phyloP scores from a whole-genome alignment of 306 rosid genomes.

The Coriaria nepalensis region DNA sequence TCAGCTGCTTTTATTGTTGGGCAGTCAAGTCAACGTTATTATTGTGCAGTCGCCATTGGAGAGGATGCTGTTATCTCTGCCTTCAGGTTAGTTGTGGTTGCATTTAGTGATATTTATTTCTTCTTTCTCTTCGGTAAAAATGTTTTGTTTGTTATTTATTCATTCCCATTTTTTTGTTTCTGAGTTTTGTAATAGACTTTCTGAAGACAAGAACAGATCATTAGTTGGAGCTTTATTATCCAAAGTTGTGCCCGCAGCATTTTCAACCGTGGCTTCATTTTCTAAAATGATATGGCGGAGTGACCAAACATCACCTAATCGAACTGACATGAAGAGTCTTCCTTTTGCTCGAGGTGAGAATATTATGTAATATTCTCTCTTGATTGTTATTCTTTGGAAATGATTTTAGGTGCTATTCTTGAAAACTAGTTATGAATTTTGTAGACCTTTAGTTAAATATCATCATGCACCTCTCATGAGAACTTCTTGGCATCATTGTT shows the following conservation, averaged over 20 bases:
- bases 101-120: constrained; percentile 5
- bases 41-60: constrained; percentile 88
- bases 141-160: constrained; percentile 2
- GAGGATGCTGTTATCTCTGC: constrained; percentile 95
- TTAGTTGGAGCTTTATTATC: constrained; percentile 85
- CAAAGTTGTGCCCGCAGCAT: constrained; percentile 82
- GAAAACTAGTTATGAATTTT: background rate
- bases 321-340: constrained; percentile 50
- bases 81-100: constrained; percentile 50
- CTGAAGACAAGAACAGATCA: constrained; percentile 82
- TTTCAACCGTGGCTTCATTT: constrained; percentile 79
- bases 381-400: no score
- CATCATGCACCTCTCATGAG: background rate
- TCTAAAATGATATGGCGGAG: constrained; percentile 84
- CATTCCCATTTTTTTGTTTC: constrained; percentile 2
- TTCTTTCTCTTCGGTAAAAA: background rate
- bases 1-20: constrained; percentile 99
- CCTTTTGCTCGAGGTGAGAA: constrained; percentile 77
- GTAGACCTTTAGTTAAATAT: background rate
- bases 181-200: constrained; percentile 37
- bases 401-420: no score
- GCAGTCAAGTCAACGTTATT: constrained; percentile 93
- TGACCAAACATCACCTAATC: constrained; percentile 46
- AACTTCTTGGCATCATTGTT: constrained; percentile 19
- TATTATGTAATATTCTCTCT: background rate